These are phyloP conservation scores for Ganoderma meredithae DNA, from an alignment of 1,284 basidiomycete genomes.

Conservation along the genomic window DNA sequence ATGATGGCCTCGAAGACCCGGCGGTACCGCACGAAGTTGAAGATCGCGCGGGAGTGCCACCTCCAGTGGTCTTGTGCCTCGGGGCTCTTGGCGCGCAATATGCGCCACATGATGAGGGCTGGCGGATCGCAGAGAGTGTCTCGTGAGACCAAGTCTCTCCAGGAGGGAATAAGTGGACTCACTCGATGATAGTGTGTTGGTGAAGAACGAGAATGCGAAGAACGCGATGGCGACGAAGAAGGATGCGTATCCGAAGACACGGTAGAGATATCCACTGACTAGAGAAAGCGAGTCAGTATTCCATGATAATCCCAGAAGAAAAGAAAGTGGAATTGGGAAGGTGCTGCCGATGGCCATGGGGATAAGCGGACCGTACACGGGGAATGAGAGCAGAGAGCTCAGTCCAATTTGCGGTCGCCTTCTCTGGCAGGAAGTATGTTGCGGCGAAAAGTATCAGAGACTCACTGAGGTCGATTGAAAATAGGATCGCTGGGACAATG, in stretches of 20 bases:
- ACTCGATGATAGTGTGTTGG: constrained; percentile 5
- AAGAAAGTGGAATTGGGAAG: too few species aligned
- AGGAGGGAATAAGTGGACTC: not conserved
- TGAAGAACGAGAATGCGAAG: constrained; percentile 9
- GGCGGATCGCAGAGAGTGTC: not conserved
- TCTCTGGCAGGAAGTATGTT: too few species aligned
- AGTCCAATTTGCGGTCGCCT: too few species aligned
- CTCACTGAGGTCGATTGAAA: not conserved
- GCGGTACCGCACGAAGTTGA: constrained; percentile 10
- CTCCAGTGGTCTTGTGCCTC: not conserved
- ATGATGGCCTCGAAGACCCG: constrained; percentile 16
- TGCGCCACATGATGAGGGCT: constrained; percentile 8
- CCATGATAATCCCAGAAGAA: not conserved
- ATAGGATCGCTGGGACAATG: not conserved
- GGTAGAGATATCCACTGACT: not conserved
- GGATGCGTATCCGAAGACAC: not conserved
- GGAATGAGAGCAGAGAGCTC: too few species aligned
- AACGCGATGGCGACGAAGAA: not conserved
- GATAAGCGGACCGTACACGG: too few species aligned
- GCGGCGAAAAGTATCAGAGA: too few species aligned
- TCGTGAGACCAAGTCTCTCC: not conserved
- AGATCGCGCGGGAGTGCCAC: not conserved
- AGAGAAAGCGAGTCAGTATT: not conserved
- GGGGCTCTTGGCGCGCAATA: not conserved
- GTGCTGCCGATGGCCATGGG: too few species aligned